phyloP scores from a whole-genome alignment of 2,329 filamentous ascomycete species.

The Samsoniella hepiali region DNA sequence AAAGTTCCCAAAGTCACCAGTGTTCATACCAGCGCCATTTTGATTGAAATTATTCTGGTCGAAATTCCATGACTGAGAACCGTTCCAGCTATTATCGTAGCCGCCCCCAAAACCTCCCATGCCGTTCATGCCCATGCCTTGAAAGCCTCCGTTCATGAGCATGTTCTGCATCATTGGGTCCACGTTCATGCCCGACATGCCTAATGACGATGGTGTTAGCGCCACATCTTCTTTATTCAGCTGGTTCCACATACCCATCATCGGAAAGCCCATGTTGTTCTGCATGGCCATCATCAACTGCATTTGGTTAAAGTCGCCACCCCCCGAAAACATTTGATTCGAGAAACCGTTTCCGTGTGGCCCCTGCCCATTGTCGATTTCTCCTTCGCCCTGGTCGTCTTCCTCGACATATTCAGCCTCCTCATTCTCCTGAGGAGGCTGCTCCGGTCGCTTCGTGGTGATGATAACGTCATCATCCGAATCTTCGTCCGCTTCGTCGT shows the following conservation, averaged over 20 bases:
- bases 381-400: conserved; percentile 30
- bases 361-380: conserved; percentile 33
- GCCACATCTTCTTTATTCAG: neutral
- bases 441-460: conserved; percentile 24
- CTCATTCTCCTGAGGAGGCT: conserved; percentile 23
- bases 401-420: conserved; percentile 26
- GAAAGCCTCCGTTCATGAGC: conserved; percentile 76
- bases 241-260: conserved; percentile 72
- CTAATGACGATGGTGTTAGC: conserved; percentile 37
- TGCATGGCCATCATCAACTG: conserved; percentile 78
- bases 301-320: conserved; percentile 71
- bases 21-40: conserved; percentile 78
- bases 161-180: conserved; percentile 75
- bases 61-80: conserved; percentile 79
- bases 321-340: conserved; percentile 55
- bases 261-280: conserved; percentile 65
- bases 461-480: conserved; percentile 19
- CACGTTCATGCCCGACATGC: conserved; percentile 82
- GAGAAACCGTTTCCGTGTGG: conserved; percentile 43
- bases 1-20: conserved; percentile 77
- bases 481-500: conserved; percentile 22
- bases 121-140: conserved; percentile 73
- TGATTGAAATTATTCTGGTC: conserved; percentile 87
- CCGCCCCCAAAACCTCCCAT: conserved; percentile 73
- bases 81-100: conserved; percentile 75